A percentile compares a stretch with the other conserved stretches of the same genome.
Evolutionary conservation across 805 yeast genomes (phyloP).

Genomic region (Vanderwaltozyma yarrowii): DNA sequence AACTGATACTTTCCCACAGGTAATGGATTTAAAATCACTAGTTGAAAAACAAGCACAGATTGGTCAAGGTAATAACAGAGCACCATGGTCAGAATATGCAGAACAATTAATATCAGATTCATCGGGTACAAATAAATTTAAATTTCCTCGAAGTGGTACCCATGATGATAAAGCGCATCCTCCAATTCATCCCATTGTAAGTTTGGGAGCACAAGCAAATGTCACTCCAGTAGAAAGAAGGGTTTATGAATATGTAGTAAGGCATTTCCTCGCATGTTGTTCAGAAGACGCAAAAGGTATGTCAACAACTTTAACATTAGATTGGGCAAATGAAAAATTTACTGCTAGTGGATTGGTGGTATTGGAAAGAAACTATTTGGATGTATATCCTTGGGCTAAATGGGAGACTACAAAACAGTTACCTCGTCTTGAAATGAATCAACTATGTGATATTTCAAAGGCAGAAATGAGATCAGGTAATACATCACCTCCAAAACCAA

Average conservation of each 20-base stretch:
- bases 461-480: constrained; percentile 61
- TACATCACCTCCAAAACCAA: constrained; percentile 69
- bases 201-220: constrained; percentile 23
- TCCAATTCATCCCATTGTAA: constrained; percentile 78
- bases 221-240: constrained; percentile 37
- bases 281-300: constrained; percentile 83
- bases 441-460: constrained; percentile 42
- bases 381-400: constrained; percentile 64
- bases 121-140: constrained; percentile 32
- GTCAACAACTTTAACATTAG: constrained; percentile 46
- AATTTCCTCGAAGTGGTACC: constrained; percentile 68
- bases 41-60: constrained; percentile 45
- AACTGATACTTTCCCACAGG: constrained; percentile 73
- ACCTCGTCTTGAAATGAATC: constrained; percentile 54
- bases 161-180: constrained; percentile 97
- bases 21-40: constrained; percentile 58
- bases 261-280: constrained; percentile 86
- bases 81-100: constrained; percentile 89
- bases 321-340: constrained; percentile 76
- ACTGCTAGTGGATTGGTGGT: constrained; percentile 67
- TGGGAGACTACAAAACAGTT: constrained; percentile 64
- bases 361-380: constrained; percentile 62
- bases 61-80: constrained; percentile 32
- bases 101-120: constrained; percentile 28
- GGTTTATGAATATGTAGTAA: constrained; percentile 77